Evolutionary conservation across 805 yeast genomes (phyloP), one percentile per base, ranked within the genome.

Genomic region (Limtongozyma cylindracea): DNA sequence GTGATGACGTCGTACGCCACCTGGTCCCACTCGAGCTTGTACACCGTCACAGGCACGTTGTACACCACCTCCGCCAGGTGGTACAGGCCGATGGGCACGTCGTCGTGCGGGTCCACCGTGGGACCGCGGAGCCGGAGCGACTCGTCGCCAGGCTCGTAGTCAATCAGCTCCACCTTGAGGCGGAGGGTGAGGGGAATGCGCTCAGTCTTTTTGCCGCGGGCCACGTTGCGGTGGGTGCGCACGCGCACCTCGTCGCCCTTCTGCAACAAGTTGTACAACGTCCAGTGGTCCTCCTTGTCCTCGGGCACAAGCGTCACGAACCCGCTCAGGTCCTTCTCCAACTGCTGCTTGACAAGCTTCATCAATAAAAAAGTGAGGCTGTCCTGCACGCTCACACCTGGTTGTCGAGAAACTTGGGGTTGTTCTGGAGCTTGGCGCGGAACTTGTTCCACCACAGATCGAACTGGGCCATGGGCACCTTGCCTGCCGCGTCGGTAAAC

Each of bases 371-470:
- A 13, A 13, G 15, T 6, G n/a, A n/a, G n/a, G n/a, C n/a, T n/a
- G n/a, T n/a, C n/a, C 15, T 13, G 15, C 6, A 6, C 6, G 15
- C 18, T 17, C 18, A 31, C 20, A 30, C 34, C 2, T 31, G 30
- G 20, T 29, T 31, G 21, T 77, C 76, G 22, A 84, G 43, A 38
- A 78, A 82, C 24, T 61, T 64, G 2, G 94, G 95, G 38, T 84
- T 91, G 28, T 71, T 73, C 8, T 62, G 56, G 27, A 88, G 34
- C 36, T 72, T 69, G 5, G 60, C 45, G 40, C 62, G 74, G 46
- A 88, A 84, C 43, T 78, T 82, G 30, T 59, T 68, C 98, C 98
- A 77, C 98, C 98, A 84, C 19, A 61, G 70, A 38, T 84, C 91
- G 35, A 84, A 84, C 19, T 66, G 72, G 35, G 70, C 74, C 37